Base-by-base conservation (phyloP, 2,329 filamentous ascomycete genomes). In the Arthrocladium fulminans region DNA sequence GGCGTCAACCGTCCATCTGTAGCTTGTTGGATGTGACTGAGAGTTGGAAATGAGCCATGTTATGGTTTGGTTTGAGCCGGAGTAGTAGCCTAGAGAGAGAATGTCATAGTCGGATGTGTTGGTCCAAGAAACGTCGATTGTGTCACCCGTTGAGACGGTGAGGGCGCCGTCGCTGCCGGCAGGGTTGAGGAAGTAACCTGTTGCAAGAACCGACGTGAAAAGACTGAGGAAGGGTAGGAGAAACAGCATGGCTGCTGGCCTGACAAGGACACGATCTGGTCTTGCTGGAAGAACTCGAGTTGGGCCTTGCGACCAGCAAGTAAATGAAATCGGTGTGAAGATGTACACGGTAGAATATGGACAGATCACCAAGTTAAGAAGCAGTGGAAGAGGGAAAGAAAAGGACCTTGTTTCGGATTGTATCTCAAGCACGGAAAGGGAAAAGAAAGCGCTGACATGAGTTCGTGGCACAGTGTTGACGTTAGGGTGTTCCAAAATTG, bases 91-190 rank as follows among this genome's bases (percentile, higher is more conserved):
- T 2, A 45, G 29, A 37, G 29, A 35, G 27, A 45, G 30, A 19
- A 45, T 45, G 30, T 37, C n/a, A 22, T 45, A 45, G 30, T 45
- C 43, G 3, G 43, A 35, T 8, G 23, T 37, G 22, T 45, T 45
- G 2, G 43, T 45, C 43, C 43, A 45, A 9, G 43, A 45, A n/a
- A 45, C 23, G 43, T 45, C 29, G 43, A 45, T 45, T 5, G 29
- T 35, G 29, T 37, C 20, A 23, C 43, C 43, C 17, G 29, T 22
- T 22, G 27, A 23, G 27, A 45, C 27, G 13, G 29, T 37, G 10
- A 45, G 13, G 15, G 43, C 20, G 17, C 43, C 43, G 13, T 45
- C 29, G 7, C 10, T 37, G 15, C 43, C 43, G 13, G 43, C 17
- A 3, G 43, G 43, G 25, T 45, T 45, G 19, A 37, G n/a, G 23